A percentile compares a stretch with the other conserved stretches of the same genome.
phyloP scores from a whole-genome alignment of 495 filamentous ascomycete species.

The Hypoxylon lenormandii region DNA sequence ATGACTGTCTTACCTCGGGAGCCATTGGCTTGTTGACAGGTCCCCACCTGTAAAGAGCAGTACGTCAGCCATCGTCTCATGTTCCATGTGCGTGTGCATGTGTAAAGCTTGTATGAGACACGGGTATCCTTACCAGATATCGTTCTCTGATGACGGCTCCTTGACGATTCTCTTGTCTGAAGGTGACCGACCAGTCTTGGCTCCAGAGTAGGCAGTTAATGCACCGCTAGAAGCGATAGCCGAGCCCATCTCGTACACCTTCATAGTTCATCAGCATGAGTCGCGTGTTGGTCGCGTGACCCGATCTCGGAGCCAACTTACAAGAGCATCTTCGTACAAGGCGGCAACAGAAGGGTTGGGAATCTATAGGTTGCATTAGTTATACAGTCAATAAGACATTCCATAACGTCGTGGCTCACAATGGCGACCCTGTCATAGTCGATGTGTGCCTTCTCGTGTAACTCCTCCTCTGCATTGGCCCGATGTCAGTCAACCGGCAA shows the following conservation, averaged over 20 bases:
- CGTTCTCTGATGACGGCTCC: slow-evolving; percentile 86
- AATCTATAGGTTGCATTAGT: slow-evolving; percentile 67
- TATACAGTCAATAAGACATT: slow-evolving; percentile 9
- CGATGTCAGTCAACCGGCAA: slow-evolving; percentile 40
- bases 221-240: slow-evolving; percentile 96
- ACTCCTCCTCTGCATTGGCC: slow-evolving; percentile 76
- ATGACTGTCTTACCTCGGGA: slow-evolving; percentile 79
- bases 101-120: not conserved
- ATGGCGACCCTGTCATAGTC: slow-evolving; percentile 99
- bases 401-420: slow-evolving; percentile 64
- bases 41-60: slow-evolving; percentile 59
- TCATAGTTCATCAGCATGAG: slow-evolving; percentile 34
- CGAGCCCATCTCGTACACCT: slow-evolving; percentile 92
- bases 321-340: slow-evolving; percentile 98
- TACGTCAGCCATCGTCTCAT: slow-evolving; percentile 20
- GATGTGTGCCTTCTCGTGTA: slow-evolving; percentile 98
- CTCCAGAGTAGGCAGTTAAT: slow-evolving; percentile 94
- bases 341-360: slow-evolving; percentile 90
- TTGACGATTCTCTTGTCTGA: slow-evolving; percentile 97
- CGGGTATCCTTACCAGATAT: slow-evolving; percentile 86
- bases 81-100: not conserved
- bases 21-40: slow-evolving; percentile 99
- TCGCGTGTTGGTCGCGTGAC: slow-evolving; percentile 31
- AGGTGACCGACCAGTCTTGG: slow-evolving; percentile 96
- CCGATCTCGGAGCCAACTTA: slow-evolving; percentile 34